phyloP scores from a whole-genome alignment of 2,329 filamentous ascomycete genomes.

The Sordariomycetes sp. region DNA sequence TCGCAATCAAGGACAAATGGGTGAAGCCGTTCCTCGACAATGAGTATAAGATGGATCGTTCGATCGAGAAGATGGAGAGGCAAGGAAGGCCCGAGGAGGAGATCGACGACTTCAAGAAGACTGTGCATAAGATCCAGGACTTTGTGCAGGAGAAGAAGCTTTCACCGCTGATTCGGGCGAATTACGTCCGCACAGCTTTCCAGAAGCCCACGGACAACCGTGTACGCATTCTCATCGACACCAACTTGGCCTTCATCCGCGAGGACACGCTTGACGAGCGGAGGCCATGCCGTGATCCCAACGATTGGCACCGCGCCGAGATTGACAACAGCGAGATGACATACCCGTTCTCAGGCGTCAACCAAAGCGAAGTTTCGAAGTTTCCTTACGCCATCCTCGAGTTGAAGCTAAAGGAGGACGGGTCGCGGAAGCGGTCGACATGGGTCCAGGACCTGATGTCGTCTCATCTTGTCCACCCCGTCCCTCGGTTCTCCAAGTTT shows the following conservation, averaged over 20 bases:
- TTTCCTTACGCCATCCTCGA: conserved; percentile 90
- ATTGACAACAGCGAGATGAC: conserved; percentile 77
- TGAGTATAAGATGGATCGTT: conserved; percentile 88
- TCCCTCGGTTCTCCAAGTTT: conserved; percentile 92
- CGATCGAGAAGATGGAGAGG: conserved; percentile 75
- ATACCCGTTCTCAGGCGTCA: conserved; percentile 80
- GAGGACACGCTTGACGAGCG: conserved; percentile 69
- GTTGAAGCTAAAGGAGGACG: conserved; percentile 73
- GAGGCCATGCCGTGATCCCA: conserved; percentile 80
- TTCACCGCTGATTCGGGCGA: conserved; percentile 79
- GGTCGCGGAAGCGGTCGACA: conserved; percentile 58
- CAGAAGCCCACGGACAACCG: conserved; percentile 90
- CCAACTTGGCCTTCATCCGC: conserved; percentile 78
- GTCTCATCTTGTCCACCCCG: conserved; percentile 84
- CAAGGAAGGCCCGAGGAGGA: conserved; percentile 58
- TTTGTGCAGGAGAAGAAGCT: conserved; percentile 72
- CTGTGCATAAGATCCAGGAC: conserved; percentile 67
- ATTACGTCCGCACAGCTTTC: conserved; percentile 91
- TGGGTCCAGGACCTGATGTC: conserved; percentile 91
- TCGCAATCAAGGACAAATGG: conserved; percentile 91
- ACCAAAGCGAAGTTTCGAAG: conserved; percentile 81
- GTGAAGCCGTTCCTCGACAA: conserved; percentile 78
- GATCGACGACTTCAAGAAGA: conserved; percentile 59
- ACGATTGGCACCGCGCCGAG: conserved; percentile 84
- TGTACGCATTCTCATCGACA: conserved; percentile 88